These are phyloP conservation scores for Kalmusia sp. DNA, from an alignment of 2,329 filamentous ascomycete species.

Conservation along the genomic window DNA sequence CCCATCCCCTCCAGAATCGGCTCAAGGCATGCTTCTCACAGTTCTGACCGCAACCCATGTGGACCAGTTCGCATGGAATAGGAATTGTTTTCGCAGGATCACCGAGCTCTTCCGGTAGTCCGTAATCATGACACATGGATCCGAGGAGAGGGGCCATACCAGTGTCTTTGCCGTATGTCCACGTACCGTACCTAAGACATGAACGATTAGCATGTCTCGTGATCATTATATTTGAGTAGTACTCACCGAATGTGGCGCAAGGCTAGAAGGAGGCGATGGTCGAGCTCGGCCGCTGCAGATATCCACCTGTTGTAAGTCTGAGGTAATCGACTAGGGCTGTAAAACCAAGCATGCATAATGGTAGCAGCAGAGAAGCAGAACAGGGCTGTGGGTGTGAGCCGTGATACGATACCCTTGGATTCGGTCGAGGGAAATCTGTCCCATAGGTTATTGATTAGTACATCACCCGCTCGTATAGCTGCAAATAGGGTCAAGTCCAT, in stretches of 20 bases:
- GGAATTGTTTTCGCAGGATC: conserved; percentile 74
- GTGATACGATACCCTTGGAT: conserved; percentile 28
- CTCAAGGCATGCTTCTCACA: conserved; percentile 77
- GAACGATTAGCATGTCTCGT: neutral
- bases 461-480: conserved; percentile 73
- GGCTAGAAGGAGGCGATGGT: conserved; percentile 75
- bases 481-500: conserved; percentile 85
- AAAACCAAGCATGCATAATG: conserved; percentile 93
- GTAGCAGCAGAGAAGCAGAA: conserved; percentile 76
- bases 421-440: conserved; percentile 59
- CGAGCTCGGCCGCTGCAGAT: conserved; percentile 75
- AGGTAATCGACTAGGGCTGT: conserved; percentile 73
- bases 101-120: conserved; percentile 73
- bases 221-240: neutral
- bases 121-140: conserved; percentile 75
- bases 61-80: conserved; percentile 83
- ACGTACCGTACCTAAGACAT: conserved; percentile 56
- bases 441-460: conserved; percentile 56
- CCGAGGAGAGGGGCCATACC: conserved; percentile 72
- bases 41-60: conserved; percentile 76
- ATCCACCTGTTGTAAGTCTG: conserved; percentile 83
- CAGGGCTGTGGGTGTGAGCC: conserved; percentile 69
- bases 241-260: conserved; percentile 67
- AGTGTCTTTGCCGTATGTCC: conserved; percentile 77
- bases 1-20: conserved; percentile 73